Conservation (phyloP, 78 protist species). For the Bigelowiella natans region DNA sequence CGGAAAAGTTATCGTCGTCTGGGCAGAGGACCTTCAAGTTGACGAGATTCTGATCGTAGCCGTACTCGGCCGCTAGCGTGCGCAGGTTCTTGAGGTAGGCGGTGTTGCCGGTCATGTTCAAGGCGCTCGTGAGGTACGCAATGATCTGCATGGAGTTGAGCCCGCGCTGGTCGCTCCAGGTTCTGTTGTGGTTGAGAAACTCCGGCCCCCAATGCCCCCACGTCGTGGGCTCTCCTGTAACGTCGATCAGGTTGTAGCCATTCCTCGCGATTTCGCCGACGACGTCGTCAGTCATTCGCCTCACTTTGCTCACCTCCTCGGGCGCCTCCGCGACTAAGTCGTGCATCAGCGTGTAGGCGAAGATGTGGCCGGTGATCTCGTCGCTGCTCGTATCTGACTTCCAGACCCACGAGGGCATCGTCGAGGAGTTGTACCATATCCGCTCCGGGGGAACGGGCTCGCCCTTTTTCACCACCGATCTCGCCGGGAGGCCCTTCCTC, state of each 20-base stretch:
- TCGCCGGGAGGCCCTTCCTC: neutral
- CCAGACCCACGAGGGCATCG: conserved; percentile 1
- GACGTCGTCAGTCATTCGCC: no score
- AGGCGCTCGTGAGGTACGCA: neutral
- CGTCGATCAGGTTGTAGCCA: neutral
- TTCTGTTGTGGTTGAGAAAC: neutral
- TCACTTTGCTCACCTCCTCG: neutral
- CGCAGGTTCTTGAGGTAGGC: neutral
- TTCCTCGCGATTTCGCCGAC: neutral
- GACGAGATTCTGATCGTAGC: conserved; percentile 13
- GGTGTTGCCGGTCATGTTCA: neutral
- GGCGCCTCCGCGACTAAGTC: neutral
- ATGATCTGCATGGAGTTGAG: conserved; percentile 22
- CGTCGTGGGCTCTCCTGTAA: neutral
- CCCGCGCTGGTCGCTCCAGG: conserved; percentile 12
- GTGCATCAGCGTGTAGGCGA: neutral
- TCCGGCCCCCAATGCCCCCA: conserved; percentile 22
- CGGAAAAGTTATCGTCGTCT: neutral
- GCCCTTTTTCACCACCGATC: neutral
- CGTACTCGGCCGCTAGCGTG: neutral
- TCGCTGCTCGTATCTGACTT: conserved; percentile 3
- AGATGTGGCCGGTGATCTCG: conserved; percentile 19
- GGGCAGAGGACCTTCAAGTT: conserved; percentile 2
- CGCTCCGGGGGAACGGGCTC: neutral
- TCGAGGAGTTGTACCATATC: neutral